A percentile compares a stretch with the other conserved stretches of the same genome.
Conservation (phyloP, 1,139 yeast genomes). For the Yamadazyma kanchanaburiensis region DNA sequence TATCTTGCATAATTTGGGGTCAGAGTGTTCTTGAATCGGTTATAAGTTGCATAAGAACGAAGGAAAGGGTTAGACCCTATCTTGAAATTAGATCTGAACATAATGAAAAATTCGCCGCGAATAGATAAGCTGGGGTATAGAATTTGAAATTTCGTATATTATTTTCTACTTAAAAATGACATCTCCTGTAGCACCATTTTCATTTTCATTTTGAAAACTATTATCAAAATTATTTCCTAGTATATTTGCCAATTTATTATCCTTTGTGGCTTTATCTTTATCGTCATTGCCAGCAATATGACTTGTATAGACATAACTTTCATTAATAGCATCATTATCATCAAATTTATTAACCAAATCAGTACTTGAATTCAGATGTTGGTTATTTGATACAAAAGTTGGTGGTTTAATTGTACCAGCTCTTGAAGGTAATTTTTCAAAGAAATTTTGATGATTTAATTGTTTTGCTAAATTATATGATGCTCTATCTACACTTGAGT, state of each 20-base stretch:
- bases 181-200: conserved; percentile 8
- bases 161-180: conserved; percentile 13
- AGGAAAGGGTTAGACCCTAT: no score
- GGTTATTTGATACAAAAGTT: conserved; percentile 3
- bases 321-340: conserved; percentile 28
- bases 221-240: conserved; percentile 12
- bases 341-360: conserved; percentile 19
- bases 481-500: conserved; percentile 14
- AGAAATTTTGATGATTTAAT: conserved; percentile 31
- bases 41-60: conserved; percentile 13
- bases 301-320: conserved; percentile 27
- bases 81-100: no score
- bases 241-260: conserved; percentile 7
- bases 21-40: conserved; percentile 17
- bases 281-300: neutral
- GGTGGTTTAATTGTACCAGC: conserved; percentile 29
- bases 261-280: conserved; percentile 1
- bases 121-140: no score
- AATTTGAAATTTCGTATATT: no score
- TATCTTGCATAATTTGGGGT: conserved; percentile 9
- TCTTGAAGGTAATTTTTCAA: conserved; percentile 30
- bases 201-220: conserved; percentile 9
- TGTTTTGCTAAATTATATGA: conserved; percentile 43
- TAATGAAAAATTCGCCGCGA: no score
- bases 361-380: conserved; percentile 19